Percentiles rank a stretch among this genome's conserved stretches.
Evolutionary conservation across 176 grass and related monocot species (phyloP).

Genomic region (Aegilops bicornis): DNA sequence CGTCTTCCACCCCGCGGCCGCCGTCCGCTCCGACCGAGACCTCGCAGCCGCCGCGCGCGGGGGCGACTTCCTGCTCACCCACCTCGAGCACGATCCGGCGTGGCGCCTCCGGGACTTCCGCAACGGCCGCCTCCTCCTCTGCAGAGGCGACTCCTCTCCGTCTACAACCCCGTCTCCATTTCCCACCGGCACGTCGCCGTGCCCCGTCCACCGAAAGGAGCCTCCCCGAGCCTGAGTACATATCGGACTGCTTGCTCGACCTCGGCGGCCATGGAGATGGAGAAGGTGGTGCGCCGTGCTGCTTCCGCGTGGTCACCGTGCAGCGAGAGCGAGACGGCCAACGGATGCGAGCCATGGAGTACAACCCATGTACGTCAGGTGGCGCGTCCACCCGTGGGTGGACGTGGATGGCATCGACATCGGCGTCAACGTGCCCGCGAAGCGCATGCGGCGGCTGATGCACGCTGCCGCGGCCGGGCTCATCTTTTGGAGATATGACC

Average conservation of each 20-base stretch:
- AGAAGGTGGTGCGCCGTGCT: background rate
- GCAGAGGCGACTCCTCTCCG: background rate
- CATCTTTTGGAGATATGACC: background rate
- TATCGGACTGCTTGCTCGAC: conserved; percentile 2
- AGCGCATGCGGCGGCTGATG: background rate
- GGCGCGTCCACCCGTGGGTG: conserved; percentile 11
- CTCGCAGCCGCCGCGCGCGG: too few relatives aligned
- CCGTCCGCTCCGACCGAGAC: too few relatives aligned
- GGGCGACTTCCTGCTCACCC: too few relatives aligned
- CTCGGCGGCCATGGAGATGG: background rate
- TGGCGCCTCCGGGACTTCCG: too few relatives aligned
- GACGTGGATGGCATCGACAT: background rate
- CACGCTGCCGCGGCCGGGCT: background rate
- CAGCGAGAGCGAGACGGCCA: background rate
- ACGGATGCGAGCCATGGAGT: conserved; percentile 3
- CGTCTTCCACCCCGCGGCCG: too few relatives aligned
- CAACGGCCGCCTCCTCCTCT: too few relatives aligned
- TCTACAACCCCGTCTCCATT: background rate
- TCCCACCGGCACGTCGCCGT: background rate
- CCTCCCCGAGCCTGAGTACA: background rate
- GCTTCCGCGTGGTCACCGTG: background rate
- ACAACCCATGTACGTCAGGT: background rate
- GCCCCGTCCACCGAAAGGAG: background rate
- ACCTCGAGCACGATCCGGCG: too few relatives aligned
- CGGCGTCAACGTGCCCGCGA: background rate